Base-by-base conservation (phyloP, 2,329 filamentous ascomycete species). In the Arthrobotrys sinensis region DNA sequence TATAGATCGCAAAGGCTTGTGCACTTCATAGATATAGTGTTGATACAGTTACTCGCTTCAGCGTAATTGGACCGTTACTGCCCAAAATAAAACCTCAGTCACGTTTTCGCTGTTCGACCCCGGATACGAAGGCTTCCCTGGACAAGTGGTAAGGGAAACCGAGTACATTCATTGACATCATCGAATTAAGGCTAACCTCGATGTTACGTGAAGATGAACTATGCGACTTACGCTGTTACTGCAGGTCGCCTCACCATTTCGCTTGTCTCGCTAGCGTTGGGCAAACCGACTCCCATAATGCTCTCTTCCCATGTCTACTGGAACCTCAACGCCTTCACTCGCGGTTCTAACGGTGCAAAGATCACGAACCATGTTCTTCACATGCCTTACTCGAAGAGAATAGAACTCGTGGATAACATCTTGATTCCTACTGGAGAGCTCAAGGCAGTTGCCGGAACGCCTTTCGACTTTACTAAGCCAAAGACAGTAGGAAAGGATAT, bases 251-350 rank as follows among this genome's bases (percentile, higher is more conserved):
- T 70, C 7, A 70, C 67, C 40, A 70, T 70, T 28, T 60, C 67
- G 36, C 45, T 70, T 11, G 67, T 70, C n/a, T 70, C 67, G 24
- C 55, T 70, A 40, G 67, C 67, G 53, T 28, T 70, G 43, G 67
- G 63, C 53, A 64, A 53, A 55, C 65, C 55, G 46, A 64, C 60
- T 32, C 66, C 92, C 60, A 93, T 95, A 83, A 94, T 95, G 92
- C 87, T 95, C 73, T 92, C 88, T 83, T 89, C 90, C 50, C 90
- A 91, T 84, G 89, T 88, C 6, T 95, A 95, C 87, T 95, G 92
- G 92, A 94, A 94, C 83, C 86, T 95, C 52, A 92, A 94, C 82
- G 92, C 90, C 38, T 95, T 92, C 82, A 87, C 91, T 85, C 89
- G 91, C 73, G 87, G 91, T 83, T 92, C 91, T 1, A 86, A 87